phyloP scores from a whole-genome alignment of 805 yeast genomes.

The Wickerhamiella kurtzmanii region DNA sequence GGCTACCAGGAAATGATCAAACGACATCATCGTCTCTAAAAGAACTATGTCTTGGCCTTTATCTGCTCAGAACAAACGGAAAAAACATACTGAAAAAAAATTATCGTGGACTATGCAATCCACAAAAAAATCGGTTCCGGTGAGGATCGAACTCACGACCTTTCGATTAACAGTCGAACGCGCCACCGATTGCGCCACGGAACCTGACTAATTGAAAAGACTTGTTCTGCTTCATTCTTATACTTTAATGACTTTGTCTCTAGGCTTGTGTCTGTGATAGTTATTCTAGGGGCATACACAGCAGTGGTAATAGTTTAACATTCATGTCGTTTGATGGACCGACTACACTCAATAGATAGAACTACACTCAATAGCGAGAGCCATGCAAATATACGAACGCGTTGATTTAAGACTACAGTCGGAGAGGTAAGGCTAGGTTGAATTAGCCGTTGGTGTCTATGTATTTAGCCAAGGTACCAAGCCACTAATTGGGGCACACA shows the following conservation, averaged over 20 bases:
- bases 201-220: slow-evolving; percentile 6
- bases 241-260: not conserved
- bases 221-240: not conserved
- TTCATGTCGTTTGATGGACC: not conserved
- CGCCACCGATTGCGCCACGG: slow-evolving; percentile 22
- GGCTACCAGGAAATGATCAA: too few species aligned
- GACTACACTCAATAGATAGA: too few species aligned
- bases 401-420: too few species aligned
- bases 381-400: too few species aligned
- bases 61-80: too few species aligned
- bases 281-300: not conserved
- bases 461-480: not conserved
- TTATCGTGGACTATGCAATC: too few species aligned
- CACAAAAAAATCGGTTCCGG: slow-evolving; percentile 18
- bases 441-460: not conserved
- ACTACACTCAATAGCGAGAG: too few species aligned
- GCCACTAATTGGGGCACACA: not conserved
- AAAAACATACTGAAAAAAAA: not conserved
- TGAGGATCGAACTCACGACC: slow-evolving; percentile 22
- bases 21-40: too few species aligned
- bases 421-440: not conserved
- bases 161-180: slow-evolving; percentile 21
- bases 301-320: too few species aligned
- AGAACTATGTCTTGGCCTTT: too few species aligned
- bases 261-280: not conserved